Base-by-base conservation (phyloP, 73 alveolate species). In the Stentor roeselii region DNA sequence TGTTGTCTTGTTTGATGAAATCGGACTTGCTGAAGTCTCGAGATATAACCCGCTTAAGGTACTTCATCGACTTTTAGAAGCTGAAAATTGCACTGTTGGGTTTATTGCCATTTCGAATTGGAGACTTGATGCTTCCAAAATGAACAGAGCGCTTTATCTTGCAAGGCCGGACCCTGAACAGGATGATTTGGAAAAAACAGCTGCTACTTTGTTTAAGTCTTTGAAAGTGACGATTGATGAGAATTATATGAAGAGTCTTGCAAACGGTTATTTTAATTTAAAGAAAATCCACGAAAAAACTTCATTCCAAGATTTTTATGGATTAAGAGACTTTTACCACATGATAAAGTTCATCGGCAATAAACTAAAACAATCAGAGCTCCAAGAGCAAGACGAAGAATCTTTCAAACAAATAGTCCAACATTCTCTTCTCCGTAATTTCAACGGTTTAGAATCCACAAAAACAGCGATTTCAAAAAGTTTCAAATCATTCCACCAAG, bases 131-230 rank as follows among this genome's bases (percentile, higher is more conserved):
- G 84, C 84, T 2, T 76, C 84, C 21, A 76, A 76, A 39, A 76
- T 76, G 84, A 76, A 76, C 34, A 76, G 84, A 82, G 95, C 93
- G n/a, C 75, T 90, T 2, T 87, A 82, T 76, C 59, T 90, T 75
- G 86, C 93, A 35, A 87, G 89, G 39, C 95, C 95, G 3, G 95
- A 82, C 35, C 91, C 95, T 15, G 95, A 86, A 78, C 77, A 86
- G 82, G 78, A 87, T 32, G 95, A 90, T 83, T 78, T 90, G 78
- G 78, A 3, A 14, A 31, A 32, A 6, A 90, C 95, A 32, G 78
- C 93, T 3, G 39, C 14, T 3, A 86, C 86, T 39, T 82, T 90
- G 27, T 90, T 86, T 11, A 86, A 80, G 75, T 86, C 93, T 38
- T 82, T 39, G 78, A 14, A 86, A 35, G 3, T 1, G 74, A 75